A percentile compares a stretch with the other conserved stretches of the same genome.
These are phyloP conservation scores for Allium fistulosum DNA, from an alignment of 106 monocot species.

Conservation along the genomic window DNA sequence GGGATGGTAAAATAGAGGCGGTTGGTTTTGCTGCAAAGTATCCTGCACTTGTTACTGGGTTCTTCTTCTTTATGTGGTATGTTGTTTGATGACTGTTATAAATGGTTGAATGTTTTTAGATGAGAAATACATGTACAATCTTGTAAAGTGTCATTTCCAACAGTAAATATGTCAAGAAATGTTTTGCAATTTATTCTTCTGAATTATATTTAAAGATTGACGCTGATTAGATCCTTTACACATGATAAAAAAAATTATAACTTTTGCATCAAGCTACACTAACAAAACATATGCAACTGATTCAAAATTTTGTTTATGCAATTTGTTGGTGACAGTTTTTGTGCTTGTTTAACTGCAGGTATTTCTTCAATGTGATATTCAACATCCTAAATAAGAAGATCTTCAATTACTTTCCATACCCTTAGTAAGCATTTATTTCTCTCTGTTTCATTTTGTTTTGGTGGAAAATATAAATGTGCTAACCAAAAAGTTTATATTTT, in stretches of 20 bases:
- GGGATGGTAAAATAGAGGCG: slow-evolving; percentile 32
- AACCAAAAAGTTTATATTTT: not conserved
- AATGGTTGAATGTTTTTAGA: no score
- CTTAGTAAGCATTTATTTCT: slow-evolving; percentile 56
- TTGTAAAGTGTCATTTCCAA: no score
- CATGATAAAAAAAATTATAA: no score
- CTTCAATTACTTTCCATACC: slow-evolving; percentile 98
- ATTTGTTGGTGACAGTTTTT: no score
- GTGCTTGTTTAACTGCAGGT: slow-evolving; percentile 38
- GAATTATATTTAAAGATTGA: no score
- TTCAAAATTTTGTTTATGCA: no score
- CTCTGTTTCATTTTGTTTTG: not conserved
- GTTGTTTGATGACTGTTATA: not conserved
- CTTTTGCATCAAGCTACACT: no score
- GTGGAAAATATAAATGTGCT: not conserved
- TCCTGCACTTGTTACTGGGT: slow-evolving; percentile 81
- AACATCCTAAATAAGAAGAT: slow-evolving; percentile 99
- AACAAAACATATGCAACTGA: no score
- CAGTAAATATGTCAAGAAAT: no score
- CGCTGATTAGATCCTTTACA: no score
- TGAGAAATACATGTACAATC: no score
- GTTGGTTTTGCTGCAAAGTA: slow-evolving; percentile 64
- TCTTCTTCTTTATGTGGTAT: slow-evolving; percentile 99
- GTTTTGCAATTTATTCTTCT: no score
- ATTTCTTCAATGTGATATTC: slow-evolving; percentile 97